Conservation (phyloP, 306 rosid species). For the Sicyos baderoa region DNA sequence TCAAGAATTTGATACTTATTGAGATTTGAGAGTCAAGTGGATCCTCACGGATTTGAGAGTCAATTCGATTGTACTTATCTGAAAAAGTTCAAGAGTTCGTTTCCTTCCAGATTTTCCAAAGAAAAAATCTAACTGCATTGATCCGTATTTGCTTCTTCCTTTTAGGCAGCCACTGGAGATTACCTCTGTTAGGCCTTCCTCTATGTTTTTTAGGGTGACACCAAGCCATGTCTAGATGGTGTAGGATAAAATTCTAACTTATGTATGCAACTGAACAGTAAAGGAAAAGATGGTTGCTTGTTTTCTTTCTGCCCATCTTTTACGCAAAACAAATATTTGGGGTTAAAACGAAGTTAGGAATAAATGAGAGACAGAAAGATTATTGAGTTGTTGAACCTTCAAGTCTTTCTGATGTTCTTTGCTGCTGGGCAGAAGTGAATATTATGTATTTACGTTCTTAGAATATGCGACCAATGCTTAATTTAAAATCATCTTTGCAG, state of each 20-base stretch:
- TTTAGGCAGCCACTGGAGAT: background rate
- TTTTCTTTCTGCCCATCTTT: background rate
- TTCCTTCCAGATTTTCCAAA: background rate
- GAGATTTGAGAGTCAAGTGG: background rate
- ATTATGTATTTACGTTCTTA: constrained; percentile 3
- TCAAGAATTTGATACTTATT: background rate
- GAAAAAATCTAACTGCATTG: background rate
- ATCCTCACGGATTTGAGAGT: background rate
- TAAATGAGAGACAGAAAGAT: background rate
- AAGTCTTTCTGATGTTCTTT: background rate
- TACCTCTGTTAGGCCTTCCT: background rate
- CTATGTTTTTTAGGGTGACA: background rate
- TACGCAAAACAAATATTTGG: background rate
- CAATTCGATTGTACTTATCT: background rate
- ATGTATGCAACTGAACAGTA: background rate
- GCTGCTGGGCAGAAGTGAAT: background rate
- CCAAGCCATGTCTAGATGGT: background rate
- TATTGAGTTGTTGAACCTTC: background rate
- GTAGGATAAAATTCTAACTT: background rate
- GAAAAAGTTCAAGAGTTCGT: background rate
- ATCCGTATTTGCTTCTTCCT: background rate
- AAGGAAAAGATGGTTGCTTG: background rate
- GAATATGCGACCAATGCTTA: background rate
- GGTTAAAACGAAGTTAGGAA: background rate
- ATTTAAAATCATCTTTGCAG: constrained; percentile 27